Evolutionary conservation across 441 rosid genomes (phyloP).

Genomic region (Raphanus hybrid): DNA sequence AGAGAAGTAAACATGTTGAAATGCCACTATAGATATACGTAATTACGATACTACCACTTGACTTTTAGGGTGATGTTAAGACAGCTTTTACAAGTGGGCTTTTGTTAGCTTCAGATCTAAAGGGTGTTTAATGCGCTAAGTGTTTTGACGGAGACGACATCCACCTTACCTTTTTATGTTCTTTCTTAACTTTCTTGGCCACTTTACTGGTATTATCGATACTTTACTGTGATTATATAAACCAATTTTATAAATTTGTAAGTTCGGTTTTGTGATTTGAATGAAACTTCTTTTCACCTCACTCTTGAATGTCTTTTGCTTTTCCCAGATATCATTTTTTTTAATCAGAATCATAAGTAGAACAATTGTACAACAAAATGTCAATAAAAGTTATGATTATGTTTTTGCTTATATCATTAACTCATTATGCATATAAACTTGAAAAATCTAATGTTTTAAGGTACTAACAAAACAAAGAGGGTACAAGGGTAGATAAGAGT

Average conservation of each 20-base stretch:
- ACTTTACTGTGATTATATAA: background rate
- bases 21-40: too few relatives aligned
- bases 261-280: background rate
- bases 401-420: constrained; percentile 6
- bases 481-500: constrained; percentile 21
- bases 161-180: too few relatives aligned
- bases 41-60: too few relatives aligned
- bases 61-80: too few relatives aligned
- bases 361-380: background rate
- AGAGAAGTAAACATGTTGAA: too few relatives aligned
- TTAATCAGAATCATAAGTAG: background rate
- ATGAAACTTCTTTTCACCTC: background rate
- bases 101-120: too few relatives aligned
- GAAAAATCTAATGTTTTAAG: background rate
- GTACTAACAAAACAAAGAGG: background rate
- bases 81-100: too few relatives aligned
- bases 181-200: background rate
- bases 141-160: too few relatives aligned
- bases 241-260: background rate
- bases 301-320: background rate
- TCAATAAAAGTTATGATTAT: background rate
- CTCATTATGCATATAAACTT: background rate
- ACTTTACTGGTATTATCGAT: background rate
- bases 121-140: too few relatives aligned
- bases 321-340: background rate